These are phyloP conservation scores for Melanopsichium pennsylvanicum DNA, from an alignment of 1,284 basidiomycete species.

Conservation along the genomic window DNA sequence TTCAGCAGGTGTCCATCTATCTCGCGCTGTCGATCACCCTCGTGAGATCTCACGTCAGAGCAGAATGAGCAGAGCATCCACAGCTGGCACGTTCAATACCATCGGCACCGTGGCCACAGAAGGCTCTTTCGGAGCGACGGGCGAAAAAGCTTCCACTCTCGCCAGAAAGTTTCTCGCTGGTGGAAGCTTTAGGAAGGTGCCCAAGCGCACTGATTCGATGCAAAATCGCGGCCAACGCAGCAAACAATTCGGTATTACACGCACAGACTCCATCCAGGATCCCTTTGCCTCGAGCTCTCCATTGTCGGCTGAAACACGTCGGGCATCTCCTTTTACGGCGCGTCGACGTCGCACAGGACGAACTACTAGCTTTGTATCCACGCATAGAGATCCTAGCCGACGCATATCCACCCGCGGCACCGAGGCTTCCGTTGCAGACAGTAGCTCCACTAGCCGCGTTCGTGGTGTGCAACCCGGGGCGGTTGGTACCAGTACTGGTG, in stretches of 20 bases:
- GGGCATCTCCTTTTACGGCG: slow-evolving; percentile 31
- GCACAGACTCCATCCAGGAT: slow-evolving; percentile 6
- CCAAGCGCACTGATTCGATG: slow-evolving; percentile 9
- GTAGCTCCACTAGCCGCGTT: not conserved
- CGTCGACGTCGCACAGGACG: slow-evolving; percentile 11
- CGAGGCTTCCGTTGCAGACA: slow-evolving; percentile 13
- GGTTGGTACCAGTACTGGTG: slow-evolving; percentile 59
- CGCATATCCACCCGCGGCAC: slow-evolving; percentile 17
- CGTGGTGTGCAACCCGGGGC: slow-evolving; percentile 40
- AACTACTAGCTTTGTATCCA: slow-evolving; percentile 25
- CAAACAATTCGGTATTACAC: slow-evolving; percentile 1
- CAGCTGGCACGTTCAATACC: slow-evolving; percentile 51
- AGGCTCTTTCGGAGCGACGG: slow-evolving; percentile 48
- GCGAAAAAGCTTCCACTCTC: slow-evolving; percentile 22
- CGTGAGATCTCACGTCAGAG: slow-evolving; percentile 50
- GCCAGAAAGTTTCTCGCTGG: slow-evolving; percentile 27
- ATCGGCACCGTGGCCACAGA: slow-evolving; percentile 50
- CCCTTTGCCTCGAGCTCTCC: slow-evolving; percentile 4
- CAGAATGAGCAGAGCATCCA: slow-evolving; percentile 47
- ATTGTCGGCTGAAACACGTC: slow-evolving; percentile 13
- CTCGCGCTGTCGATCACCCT: slow-evolving; percentile 22
- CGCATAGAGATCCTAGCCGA: slow-evolving; percentile 6
- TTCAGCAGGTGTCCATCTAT: slow-evolving; percentile 5
- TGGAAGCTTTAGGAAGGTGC: slow-evolving; percentile 17
- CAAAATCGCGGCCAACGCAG: slow-evolving; percentile 6